These are phyloP conservation scores for Pseudozyma thailandica DNA, from an alignment of 1,284 basidiomycete species.

Conservation along the genomic window DNA sequence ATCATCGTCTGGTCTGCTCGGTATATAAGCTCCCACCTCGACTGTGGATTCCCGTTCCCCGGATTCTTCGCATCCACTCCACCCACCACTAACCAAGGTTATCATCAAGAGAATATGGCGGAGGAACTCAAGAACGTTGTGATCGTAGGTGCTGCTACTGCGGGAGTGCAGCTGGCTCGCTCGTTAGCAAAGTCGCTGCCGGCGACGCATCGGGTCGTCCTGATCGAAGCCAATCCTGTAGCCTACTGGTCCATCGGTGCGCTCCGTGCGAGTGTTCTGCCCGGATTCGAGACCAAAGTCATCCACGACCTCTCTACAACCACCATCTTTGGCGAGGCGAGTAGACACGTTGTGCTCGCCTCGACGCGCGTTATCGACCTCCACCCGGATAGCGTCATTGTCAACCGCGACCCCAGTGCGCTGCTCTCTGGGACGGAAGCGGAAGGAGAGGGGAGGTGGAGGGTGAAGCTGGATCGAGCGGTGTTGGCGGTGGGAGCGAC, in stretches of 20 bases:
- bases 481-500: conserved; percentile 39
- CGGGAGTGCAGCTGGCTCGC: conserved; percentile 56
- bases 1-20: no score
- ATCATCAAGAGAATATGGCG: background rate
- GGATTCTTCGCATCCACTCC: no score
- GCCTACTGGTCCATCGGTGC: conserved; percentile 68
- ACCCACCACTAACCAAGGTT: no score
- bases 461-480: conserved; percentile 26
- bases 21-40: no score
- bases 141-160: conserved; percentile 46
- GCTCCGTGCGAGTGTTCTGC: conserved; percentile 69
- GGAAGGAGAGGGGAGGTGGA: background rate
- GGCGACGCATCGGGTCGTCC: conserved; percentile 68
- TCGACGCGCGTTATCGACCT: conserved; percentile 20
- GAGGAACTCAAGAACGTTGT: conserved; percentile 42
- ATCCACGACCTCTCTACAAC: conserved; percentile 22
- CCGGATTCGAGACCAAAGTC: conserved; percentile 60
- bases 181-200: conserved; percentile 66
- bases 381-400: conserved; percentile 15
- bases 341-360: conserved; percentile 34
- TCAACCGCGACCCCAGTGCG: conserved; percentile 18
- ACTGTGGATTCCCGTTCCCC: no score
- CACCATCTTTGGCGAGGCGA: conserved; percentile 21
- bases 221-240: conserved; percentile 69
- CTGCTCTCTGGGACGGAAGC: background rate